Percentiles rank a stretch among this genome's conserved stretches.
phyloP scores from a whole-genome alignment of 768 basidiomycete species.

The Boletus rufocinnamomeus region DNA sequence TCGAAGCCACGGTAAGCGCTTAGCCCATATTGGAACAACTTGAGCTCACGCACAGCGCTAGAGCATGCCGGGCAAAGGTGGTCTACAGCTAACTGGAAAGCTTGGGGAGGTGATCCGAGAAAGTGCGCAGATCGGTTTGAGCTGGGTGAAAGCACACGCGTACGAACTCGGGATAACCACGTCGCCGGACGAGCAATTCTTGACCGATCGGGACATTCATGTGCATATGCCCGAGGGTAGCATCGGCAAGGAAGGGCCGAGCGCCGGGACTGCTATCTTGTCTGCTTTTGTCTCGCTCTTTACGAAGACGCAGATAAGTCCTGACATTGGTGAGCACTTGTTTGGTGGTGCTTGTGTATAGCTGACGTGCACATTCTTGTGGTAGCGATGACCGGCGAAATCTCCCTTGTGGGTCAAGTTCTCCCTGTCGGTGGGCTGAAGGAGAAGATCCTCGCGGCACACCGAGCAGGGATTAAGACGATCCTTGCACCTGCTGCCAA shows the following conservation, averaged over 20 bases:
- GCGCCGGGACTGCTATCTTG: slow-evolving; percentile 92
- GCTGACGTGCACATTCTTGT: slow-evolving; percentile 1
- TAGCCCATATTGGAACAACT: neutral
- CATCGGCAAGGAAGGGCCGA: slow-evolving; percentile 94
- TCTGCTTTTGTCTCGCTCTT: slow-evolving; percentile 91
- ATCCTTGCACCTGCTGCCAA: slow-evolving; percentile 87
- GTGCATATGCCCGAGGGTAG: slow-evolving; percentile 97
- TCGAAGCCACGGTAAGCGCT: slow-evolving; percentile 82
- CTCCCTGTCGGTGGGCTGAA: slow-evolving; percentile 95
- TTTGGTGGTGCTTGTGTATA: neutral
- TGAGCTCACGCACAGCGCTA: slow-evolving; percentile 31
- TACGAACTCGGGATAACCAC: slow-evolving; percentile 85
- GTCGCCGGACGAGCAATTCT: slow-evolving; percentile 68
- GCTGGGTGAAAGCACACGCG: slow-evolving; percentile 92
- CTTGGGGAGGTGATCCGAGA: slow-evolving; percentile 98
- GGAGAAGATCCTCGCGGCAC: slow-evolving; percentile 95
- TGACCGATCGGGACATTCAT: slow-evolving; percentile 87
- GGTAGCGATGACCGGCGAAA: slow-evolving; percentile 96
- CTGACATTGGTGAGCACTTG: slow-evolving; percentile 76
- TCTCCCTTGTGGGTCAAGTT: slow-evolving; percentile 94
- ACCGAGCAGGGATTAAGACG: slow-evolving; percentile 94
- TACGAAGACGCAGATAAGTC: slow-evolving; percentile 78
- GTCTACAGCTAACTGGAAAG: slow-evolving; percentile 91
- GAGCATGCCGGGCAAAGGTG: slow-evolving; percentile 97
- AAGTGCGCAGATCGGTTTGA: slow-evolving; percentile 91